A percentile compares a stretch with the other conserved stretches of the same genome.
These are phyloP conservation scores for Cercis canadensis DNA, from an alignment of 306 rosid species.

Conservation along the genomic window DNA sequence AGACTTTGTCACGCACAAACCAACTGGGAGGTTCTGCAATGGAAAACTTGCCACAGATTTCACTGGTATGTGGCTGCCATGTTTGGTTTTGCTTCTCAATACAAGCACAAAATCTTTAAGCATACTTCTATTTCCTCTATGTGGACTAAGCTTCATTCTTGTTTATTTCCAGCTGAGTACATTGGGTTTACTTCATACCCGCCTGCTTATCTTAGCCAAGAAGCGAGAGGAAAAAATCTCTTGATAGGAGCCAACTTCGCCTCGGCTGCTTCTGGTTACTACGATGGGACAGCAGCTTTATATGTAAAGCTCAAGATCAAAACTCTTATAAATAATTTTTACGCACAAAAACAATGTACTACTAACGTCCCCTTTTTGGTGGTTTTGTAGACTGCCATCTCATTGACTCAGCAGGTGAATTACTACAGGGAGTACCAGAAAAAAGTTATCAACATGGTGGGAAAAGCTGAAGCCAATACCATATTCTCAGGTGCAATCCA, in stretches of 20 bases:
- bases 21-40: slow-evolving; percentile 76
- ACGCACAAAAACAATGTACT: too few relatives aligned
- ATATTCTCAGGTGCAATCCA: slow-evolving; percentile 60
- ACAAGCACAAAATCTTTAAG: not conserved
- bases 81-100: too few relatives aligned
- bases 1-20: slow-evolving; percentile 61
- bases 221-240: slow-evolving; percentile 57
- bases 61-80: slow-evolving; percentile 44
- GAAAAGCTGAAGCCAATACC: slow-evolving; percentile 49
- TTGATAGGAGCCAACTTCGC: slow-evolving; percentile 71
- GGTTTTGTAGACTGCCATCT: slow-evolving; percentile 49
- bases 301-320: slow-evolving; percentile 43
- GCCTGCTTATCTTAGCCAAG: slow-evolving; percentile 67
- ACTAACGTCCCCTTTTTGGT: not conserved
- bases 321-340: not conserved
- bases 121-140: not conserved
- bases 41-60: slow-evolving; percentile 71
- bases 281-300: slow-evolving; percentile 48
- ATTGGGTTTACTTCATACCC: slow-evolving; percentile 68
- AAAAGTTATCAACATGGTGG: slow-evolving; percentile 54
- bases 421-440: slow-evolving; percentile 58
- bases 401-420: slow-evolving; percentile 58
- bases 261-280: slow-evolving; percentile 68
- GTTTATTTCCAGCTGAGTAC: slow-evolving; percentile 51
- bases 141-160: too few relatives aligned